phyloP scores from a whole-genome alignment of 768 basidiomycete species.

The Russula earlei region DNA sequence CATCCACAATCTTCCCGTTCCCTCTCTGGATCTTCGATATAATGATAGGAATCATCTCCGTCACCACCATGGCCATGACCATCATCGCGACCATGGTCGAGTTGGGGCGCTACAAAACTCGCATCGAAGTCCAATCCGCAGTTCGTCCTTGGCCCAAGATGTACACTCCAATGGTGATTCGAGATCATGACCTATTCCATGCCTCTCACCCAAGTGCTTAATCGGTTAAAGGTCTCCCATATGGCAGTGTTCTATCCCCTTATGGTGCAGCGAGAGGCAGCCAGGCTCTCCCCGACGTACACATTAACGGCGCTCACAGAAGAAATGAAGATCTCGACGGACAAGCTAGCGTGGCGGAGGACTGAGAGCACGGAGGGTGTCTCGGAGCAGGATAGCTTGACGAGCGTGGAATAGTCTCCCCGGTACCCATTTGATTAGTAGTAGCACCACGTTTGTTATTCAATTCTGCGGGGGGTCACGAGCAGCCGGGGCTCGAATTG shows the following conservation, averaged over 20 bases:
- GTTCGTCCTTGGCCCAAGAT: constrained; percentile 2
- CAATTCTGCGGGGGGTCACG: neutral
- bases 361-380: constrained; percentile 10
- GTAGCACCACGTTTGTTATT: neutral
- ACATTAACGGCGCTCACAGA: neutral
- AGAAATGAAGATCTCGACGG: neutral
- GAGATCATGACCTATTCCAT: constrained; percentile 9
- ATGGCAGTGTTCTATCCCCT: constrained; percentile 8
- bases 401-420: constrained; percentile 15
- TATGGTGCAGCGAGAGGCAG: neutral
- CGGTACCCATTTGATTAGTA: neutral
- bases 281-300: neutral
- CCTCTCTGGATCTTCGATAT: constrained; percentile 11
- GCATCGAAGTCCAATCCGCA: neutral
- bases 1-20: constrained; percentile 13
- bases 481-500: neutral
- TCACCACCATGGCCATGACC: constrained; percentile 9
- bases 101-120: neutral
- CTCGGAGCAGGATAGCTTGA: constrained; percentile 18
- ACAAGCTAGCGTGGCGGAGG: constrained; percentile 6
- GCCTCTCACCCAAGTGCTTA: constrained; percentile 12
- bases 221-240: constrained; percentile 16
- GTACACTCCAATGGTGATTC: constrained; percentile 20
- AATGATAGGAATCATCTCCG: neutral
- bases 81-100: constrained; percentile 11